phyloP scores from a whole-genome alignment of 1,284 basidiomycete genomes.

The Leccinum pallidistipes region DNA sequence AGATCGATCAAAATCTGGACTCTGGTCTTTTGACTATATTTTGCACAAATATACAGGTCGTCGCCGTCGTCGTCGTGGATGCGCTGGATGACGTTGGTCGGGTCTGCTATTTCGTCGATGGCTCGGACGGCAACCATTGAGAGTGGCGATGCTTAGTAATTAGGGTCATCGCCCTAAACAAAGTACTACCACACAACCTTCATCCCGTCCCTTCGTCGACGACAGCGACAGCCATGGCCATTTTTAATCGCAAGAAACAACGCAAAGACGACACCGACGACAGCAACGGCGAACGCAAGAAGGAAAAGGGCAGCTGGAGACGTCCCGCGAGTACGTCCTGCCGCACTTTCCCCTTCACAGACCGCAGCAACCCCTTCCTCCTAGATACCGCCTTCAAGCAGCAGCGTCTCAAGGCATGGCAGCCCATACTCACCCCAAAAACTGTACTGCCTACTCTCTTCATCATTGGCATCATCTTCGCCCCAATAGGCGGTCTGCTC shows the following conservation, averaged over 20 bases:
- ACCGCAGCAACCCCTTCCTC: slow-evolving; percentile 21
- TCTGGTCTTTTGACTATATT: no score
- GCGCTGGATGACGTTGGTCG: slow-evolving; percentile 46
- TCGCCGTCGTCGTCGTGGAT: slow-evolving; percentile 37
- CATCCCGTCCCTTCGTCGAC: slow-evolving; percentile 10
- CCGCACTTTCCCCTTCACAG: slow-evolving; percentile 8
- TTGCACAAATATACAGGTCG: no score
- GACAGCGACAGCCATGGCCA: slow-evolving; percentile 44
- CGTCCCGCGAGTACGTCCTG: slow-evolving; percentile 79
- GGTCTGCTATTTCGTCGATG: slow-evolving; percentile 50
- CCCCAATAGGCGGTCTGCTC: slow-evolving; percentile 92
- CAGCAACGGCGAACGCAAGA: slow-evolving; percentile 51
- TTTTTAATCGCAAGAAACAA: slow-evolving; percentile 56
- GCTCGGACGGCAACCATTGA: slow-evolving; percentile 53
- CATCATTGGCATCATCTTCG: slow-evolving; percentile 92
- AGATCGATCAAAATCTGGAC: no score
- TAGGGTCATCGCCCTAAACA: neutral
- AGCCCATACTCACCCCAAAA: slow-evolving; percentile 97
- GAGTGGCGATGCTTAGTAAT: slow-evolving; percentile 17
- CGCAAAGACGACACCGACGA: slow-evolving; percentile 39
- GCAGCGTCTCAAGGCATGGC: slow-evolving; percentile 99
- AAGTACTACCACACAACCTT: neutral
- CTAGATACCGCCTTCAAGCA: slow-evolving; percentile 98
- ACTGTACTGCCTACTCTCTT: slow-evolving; percentile 97
- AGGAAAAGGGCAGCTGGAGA: slow-evolving; percentile 87